phyloP scores from a whole-genome alignment of 441 rosid genomes.

The Corymbia calophylla region DNA sequence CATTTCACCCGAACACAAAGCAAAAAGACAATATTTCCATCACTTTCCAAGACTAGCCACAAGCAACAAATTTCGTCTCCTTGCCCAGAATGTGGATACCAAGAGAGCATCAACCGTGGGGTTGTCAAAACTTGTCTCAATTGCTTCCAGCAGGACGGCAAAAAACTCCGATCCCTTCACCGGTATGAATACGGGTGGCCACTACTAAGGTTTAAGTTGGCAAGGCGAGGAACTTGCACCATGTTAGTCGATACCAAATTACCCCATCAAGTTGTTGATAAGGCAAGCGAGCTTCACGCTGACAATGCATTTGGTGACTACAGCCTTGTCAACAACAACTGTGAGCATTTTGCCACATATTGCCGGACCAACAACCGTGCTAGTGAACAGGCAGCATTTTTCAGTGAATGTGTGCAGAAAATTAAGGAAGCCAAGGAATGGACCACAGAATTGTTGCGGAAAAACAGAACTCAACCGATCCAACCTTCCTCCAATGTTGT shows the following conservation, averaged over 20 bases:
- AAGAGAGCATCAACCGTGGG: fast-evolving
- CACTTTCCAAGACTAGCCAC: not conserved
- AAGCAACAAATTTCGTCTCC: not conserved
- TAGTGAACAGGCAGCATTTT: not conserved
- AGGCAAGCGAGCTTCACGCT: fast-evolving
- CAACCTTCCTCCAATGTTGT: too few species aligned
- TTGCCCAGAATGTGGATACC: not conserved
- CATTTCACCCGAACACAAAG: not conserved
- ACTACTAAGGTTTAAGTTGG: not conserved
- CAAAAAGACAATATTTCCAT: not conserved
- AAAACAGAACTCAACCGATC: not conserved
- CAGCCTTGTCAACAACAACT: not conserved
- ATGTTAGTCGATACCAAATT: constrained; percentile 90
- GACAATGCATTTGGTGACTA: not conserved
- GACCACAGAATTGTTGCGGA: not conserved
- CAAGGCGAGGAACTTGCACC: constrained; percentile 9
- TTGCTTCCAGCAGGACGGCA: fast-evolving
- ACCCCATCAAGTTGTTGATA: constrained; percentile 38
- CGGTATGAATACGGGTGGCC: not conserved
- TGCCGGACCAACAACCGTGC: constrained; percentile 13
- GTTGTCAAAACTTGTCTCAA: not conserved
- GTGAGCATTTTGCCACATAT: constrained; percentile 54
- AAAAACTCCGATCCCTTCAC: not conserved
- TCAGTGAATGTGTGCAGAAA: not conserved
- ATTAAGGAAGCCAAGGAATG: not conserved